Conservation (phyloP, 495 filamentous ascomycete genomes). For the Podospora fimiseda region DNA sequence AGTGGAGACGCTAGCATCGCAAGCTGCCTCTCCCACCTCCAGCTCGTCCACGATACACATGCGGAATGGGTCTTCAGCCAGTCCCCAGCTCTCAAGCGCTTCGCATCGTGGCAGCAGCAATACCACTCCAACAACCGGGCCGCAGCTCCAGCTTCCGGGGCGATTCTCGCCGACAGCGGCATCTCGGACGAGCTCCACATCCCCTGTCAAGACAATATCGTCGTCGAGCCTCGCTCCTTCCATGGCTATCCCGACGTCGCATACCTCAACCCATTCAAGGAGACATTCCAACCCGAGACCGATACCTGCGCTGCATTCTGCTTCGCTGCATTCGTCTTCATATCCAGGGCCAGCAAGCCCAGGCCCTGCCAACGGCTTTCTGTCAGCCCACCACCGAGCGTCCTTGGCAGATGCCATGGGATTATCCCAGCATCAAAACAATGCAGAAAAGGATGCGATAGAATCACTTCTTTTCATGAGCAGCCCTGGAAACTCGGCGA, state of each 20-base stretch:
- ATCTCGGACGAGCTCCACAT: slow-evolving; percentile 20
- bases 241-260: slow-evolving; percentile 30
- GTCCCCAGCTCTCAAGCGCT: slow-evolving; percentile 33
- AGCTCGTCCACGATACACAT: slow-evolving; percentile 47
- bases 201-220: slow-evolving; percentile 21
- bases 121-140: slow-evolving; percentile 23
- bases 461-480: slow-evolving; percentile 84
- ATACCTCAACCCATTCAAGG: slow-evolving; percentile 24
- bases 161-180: slow-evolving; percentile 10
- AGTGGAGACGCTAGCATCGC: slow-evolving; percentile 61
- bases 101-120: slow-evolving; percentile 30
- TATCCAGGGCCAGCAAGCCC: slow-evolving; percentile 30
- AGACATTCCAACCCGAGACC: slow-evolving; percentile 34
- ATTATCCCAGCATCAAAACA: slow-evolving; percentile 43
- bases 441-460: slow-evolving; percentile 78
- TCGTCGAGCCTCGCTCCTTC: slow-evolving; percentile 30
- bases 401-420: slow-evolving; percentile 58
- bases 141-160: slow-evolving; percentile 19
- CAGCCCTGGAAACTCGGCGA: slow-evolving; percentile 68
- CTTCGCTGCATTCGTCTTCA: slow-evolving; percentile 31
- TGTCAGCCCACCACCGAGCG: slow-evolving; percentile 34
- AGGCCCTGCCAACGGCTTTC: slow-evolving; percentile 27
- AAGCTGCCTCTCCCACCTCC: slow-evolving; percentile 52
- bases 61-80: slow-evolving; percentile 41
- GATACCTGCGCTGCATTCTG: slow-evolving; percentile 33